These are phyloP conservation scores for Bidens hawaiensis DNA, from an alignment of 140 eudicot species.

Conservation along the genomic window DNA sequence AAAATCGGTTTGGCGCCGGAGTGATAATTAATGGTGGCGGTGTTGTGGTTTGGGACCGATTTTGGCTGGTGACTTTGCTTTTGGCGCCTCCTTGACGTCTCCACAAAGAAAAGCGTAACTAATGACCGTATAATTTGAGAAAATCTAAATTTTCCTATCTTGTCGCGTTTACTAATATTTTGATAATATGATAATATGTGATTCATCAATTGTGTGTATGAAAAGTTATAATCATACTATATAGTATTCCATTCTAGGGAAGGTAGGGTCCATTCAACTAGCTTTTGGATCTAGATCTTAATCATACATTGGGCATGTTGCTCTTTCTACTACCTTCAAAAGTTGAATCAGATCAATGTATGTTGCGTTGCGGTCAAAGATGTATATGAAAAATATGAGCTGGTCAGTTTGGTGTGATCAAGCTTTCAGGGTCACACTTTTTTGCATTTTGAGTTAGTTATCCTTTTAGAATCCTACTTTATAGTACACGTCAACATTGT, in stretches of 20 bases:
- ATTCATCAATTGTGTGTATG: conserved; percentile 12
- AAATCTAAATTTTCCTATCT: no score
- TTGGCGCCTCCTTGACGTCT: no score
- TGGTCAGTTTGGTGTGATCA: conserved; percentile 18
- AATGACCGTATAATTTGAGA: no score
- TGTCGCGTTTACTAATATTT: neutral
- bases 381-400: conserved; percentile 10
- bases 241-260: conserved; percentile 1
- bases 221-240: conserved; percentile 25
- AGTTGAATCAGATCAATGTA: no score
- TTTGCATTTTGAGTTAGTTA: conserved; percentile 9
- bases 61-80: no score
- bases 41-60: no score
- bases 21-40: no score
- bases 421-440: conserved; percentile 22
- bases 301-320: conserved; percentile 23
- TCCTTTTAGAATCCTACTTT: conserved; percentile 11
- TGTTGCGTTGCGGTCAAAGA: neutral
- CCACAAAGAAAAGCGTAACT: no score
- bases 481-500: conserved; percentile 9
- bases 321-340: no score
- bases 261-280: conserved; percentile 22
- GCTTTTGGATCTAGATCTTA: conserved; percentile 18
- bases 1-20: no score
- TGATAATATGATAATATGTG: conserved; percentile 11